Evolutionary conservation across 352 stramenopile genomes (phyloP).

Genomic region (Phytophthora tubulina): DNA sequence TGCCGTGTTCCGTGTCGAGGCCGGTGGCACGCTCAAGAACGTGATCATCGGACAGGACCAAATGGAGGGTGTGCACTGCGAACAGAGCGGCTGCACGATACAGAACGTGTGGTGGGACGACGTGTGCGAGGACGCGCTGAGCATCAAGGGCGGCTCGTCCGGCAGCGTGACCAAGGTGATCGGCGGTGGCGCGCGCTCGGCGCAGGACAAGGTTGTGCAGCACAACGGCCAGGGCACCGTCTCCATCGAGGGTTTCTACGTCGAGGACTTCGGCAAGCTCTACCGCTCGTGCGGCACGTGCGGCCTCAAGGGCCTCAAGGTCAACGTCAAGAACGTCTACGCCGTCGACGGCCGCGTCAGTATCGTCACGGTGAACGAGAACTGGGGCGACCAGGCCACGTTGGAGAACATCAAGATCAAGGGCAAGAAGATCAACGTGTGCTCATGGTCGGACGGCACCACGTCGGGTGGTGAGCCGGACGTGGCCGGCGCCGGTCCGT

Average conservation of each 20-base stretch:
- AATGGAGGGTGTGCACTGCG: constrained; percentile 36
- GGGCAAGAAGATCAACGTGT: constrained; percentile 39
- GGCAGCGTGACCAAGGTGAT: constrained; percentile 44
- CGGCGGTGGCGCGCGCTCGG: constrained; percentile 34
- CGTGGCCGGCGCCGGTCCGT: constrained; percentile 21
- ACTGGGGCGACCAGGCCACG: constrained; percentile 52
- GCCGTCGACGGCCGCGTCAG: constrained; percentile 36
- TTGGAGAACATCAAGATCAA: constrained; percentile 59
- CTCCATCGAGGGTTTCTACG: constrained; percentile 36
- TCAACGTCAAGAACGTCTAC: constrained; percentile 39
- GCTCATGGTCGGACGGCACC: constrained; percentile 32
- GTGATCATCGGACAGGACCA: constrained; percentile 61
- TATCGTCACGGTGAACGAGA: constrained; percentile 55
- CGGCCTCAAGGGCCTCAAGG: constrained; percentile 26
- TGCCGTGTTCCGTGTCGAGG: constrained; percentile 50
- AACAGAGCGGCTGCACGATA: constrained; percentile 36
- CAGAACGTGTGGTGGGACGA: constrained; percentile 38
- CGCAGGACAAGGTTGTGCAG: constrained; percentile 33
- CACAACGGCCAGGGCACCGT: constrained; percentile 36
- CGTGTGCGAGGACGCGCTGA: constrained; percentile 53
- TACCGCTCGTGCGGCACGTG: constrained; percentile 35
- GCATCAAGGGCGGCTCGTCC: constrained; percentile 50
- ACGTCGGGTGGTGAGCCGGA: constrained; percentile 32
- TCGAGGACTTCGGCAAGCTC: constrained; percentile 35
- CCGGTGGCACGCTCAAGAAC: constrained; percentile 58